Base-by-base conservation (phyloP, 2,329 filamentous ascomycete genomes). In the Cercospora citrullina region DNA sequence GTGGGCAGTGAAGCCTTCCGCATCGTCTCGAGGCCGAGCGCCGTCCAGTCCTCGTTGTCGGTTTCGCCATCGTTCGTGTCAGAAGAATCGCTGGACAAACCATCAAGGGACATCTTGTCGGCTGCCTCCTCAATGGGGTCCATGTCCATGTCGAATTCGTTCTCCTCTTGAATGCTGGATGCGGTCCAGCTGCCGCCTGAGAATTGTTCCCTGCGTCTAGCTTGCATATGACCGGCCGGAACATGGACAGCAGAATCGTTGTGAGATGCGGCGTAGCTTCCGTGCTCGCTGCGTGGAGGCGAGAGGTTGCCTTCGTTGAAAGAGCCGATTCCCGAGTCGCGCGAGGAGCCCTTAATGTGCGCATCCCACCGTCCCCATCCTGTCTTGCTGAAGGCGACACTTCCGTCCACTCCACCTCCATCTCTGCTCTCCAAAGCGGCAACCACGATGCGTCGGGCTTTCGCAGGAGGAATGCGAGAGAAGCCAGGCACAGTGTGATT, bases 281-380 rank as follows among this genome's bases (percentile, higher is more conserved):
- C 74, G 10, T 81, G 79, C 45, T 85, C 76, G 70, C 86, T 87
- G 23, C 83, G 83, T 7, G 84, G 83, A 33, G 85, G 84, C 65
- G 84, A 86, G 48, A 79, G 69, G 63, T 76, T 72, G 53, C 72
- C 73, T 26, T 78, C 77, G 55, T 72, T 71, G 72, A 77, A 83
- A 16, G 77, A 78, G 60, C 81, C 80, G 42, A 78, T 71, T 26
- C 69, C 76, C n/a, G 77, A 77, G 67, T 77, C 76, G 31, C 74
- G 69, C 9, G 75, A 74, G 10, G 72, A 74, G 64, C 90, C 91
- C 74, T 88, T 88, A 78, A 88, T 86, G 77, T 89, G 89, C 69
- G 94, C 95, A 80, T 96, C 91, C 94, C 94, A 99, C 72, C 93
- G 89, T 68, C 95, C 95, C 94, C 94, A 98, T 77, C 94, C 94